Evolutionary conservation across 495 filamentous ascomycete genomes (phyloP).

Genomic region (Penicillium fimorum): DNA sequence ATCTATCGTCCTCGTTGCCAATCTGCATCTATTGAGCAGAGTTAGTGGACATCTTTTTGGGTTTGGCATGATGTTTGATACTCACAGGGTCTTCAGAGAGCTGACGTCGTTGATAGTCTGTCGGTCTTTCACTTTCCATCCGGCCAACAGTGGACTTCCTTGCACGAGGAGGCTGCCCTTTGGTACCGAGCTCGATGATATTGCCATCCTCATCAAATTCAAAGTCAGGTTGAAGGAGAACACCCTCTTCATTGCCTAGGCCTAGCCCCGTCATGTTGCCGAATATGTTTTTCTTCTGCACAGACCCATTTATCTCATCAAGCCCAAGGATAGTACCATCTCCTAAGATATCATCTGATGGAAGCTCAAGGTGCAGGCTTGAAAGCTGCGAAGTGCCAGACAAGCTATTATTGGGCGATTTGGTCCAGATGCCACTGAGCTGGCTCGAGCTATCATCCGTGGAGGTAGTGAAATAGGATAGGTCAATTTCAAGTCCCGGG

Average conservation of each 20-base stretch:
- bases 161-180: conserved; percentile 15
- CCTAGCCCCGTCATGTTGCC: conserved; percentile 17
- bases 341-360: conserved; percentile 30
- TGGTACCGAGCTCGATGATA: conserved; percentile 43
- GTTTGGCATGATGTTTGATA: background rate
- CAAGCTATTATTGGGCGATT: conserved; percentile 31
- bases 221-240: conserved; percentile 62
- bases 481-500: conserved; percentile 56
- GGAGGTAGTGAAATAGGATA: conserved; percentile 27
- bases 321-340: conserved; percentile 23
- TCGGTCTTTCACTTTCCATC: background rate
- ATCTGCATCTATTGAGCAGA: background rate
- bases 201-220: conserved; percentile 65
- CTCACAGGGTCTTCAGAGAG: conserved; percentile 24
- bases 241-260: conserved; percentile 46
- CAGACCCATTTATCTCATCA: conserved; percentile 22
- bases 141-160: conserved; percentile 1
- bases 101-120: background rate
- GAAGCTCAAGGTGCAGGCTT: conserved; percentile 34
- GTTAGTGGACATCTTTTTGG: background rate
- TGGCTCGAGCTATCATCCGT: conserved; percentile 17
- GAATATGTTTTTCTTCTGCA: conserved; percentile 22
- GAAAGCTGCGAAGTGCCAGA: conserved; percentile 28
- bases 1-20: background rate
- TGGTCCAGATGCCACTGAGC: conserved; percentile 25